Conservation (phyloP, 768 basidiomycete genomes). For the Lactarius sp. region DNA sequence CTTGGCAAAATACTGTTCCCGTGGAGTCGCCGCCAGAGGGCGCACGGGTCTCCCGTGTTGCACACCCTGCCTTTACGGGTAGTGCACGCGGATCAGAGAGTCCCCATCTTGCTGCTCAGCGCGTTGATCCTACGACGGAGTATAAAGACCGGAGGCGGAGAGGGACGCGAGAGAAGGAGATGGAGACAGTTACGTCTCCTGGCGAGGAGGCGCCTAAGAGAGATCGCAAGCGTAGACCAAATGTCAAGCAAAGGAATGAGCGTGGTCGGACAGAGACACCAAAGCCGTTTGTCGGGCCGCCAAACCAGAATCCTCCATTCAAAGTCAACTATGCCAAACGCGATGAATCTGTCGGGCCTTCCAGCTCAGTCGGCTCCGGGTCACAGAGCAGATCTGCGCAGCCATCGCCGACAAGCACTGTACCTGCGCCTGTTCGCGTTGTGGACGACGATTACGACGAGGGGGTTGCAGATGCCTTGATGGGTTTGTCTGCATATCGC, state of each 20-base stretch:
- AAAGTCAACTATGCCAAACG: slow-evolving; percentile 32
- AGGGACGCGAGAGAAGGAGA: slow-evolving; percentile 23
- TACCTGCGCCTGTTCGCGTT: slow-evolving; percentile 57
- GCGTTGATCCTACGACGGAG: slow-evolving; percentile 37
- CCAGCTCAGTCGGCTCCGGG: slow-evolving; percentile 57
- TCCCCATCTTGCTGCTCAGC: slow-evolving; percentile 36
- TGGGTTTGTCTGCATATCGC: slow-evolving; percentile 47
- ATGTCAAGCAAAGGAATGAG: slow-evolving; percentile 42
- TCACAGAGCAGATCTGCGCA: slow-evolving; percentile 56
- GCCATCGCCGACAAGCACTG: slow-evolving; percentile 63
- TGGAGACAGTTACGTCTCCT: slow-evolving; percentile 18
- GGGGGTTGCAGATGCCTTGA: slow-evolving; percentile 80
- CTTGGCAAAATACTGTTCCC: slow-evolving; percentile 15
- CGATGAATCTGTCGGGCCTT: slow-evolving; percentile 53
- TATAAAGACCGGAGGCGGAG: slow-evolving; percentile 43
- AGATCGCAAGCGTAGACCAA: slow-evolving; percentile 48
- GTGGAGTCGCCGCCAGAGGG: slow-evolving; percentile 28
- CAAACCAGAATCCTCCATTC: slow-evolving; percentile 26
- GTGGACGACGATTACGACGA: slow-evolving; percentile 96
- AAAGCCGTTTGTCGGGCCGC: slow-evolving; percentile 33
- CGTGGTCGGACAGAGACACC: slow-evolving; percentile 43
- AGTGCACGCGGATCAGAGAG: slow-evolving; percentile 54
- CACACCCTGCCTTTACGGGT: slow-evolving; percentile 31
- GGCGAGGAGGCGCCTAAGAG: slow-evolving; percentile 46
- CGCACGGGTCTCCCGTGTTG: slow-evolving; percentile 25